A percentile compares a stretch with the other conserved stretches of the same genome.
Conservation (phyloP, 352 stramenopile species). For the Globisporangium sylvaticum region DNA sequence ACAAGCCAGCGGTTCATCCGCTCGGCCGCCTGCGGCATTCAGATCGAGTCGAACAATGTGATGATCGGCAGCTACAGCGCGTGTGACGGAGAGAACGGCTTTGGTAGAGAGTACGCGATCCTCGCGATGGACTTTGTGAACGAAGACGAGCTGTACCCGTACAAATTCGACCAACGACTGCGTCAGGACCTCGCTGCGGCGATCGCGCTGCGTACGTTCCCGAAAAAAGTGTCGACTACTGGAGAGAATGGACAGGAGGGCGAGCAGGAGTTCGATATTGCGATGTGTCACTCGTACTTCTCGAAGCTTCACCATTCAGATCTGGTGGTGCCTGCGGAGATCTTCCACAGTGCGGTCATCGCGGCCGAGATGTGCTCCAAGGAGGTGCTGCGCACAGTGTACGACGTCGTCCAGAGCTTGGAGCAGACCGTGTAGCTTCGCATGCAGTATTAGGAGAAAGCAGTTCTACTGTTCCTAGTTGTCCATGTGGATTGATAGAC, state of each 20-base stretch:
- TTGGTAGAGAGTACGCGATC: conserved; percentile 17
- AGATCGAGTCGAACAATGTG: conserved; percentile 8
- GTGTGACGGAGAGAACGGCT: conserved; percentile 2
- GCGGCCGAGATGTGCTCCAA: conserved; percentile 14
- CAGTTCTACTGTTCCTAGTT: no score
- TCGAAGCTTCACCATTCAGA: conserved; percentile 10
- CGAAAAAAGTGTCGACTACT: neutral
- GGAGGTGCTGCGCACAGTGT: conserved; percentile 15
- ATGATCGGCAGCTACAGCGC: neutral
- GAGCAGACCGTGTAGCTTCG: neutral
- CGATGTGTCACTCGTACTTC: conserved; percentile 8
- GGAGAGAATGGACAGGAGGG: neutral
- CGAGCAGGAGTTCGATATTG: conserved; percentile 2
- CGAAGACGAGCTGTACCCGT: conserved; percentile 34
- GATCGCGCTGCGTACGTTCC: conserved; percentile 9
- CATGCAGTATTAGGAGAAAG: no score
- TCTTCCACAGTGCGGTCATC: conserved; percentile 2
- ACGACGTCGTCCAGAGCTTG: conserved; percentile 9
- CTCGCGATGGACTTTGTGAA: conserved; percentile 47
- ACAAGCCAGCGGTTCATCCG: conserved; percentile 4
- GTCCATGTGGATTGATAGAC: no score
- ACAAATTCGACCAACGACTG: conserved; percentile 13
- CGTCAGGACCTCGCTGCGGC: conserved; percentile 25
- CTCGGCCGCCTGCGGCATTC: neutral
- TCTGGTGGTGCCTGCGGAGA: neutral